phyloP scores from a whole-genome alignment of 2,329 filamentous ascomycete genomes.

The Ophiognomonia clavigignenti-juglandacearum region DNA sequence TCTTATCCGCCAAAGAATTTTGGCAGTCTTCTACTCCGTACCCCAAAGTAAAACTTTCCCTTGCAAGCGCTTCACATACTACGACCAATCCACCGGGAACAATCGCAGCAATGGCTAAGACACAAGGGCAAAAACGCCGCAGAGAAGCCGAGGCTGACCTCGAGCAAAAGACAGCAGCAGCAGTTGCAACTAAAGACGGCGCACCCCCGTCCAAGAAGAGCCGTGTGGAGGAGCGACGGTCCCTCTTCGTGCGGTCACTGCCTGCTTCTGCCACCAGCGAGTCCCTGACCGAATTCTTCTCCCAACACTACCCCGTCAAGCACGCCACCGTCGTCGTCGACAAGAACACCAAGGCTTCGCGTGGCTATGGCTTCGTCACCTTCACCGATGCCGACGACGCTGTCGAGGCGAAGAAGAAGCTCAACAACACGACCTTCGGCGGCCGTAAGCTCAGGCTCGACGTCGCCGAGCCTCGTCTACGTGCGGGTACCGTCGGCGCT shows the following conservation, averaged over 20 bases:
- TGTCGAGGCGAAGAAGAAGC: constrained; percentile 69
- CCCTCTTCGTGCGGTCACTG: constrained; percentile 88
- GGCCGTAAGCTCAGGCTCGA: constrained; percentile 83
- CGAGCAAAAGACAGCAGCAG: constrained; percentile 19
- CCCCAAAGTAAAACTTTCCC: no score
- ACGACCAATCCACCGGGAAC: no score
- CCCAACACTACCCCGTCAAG: constrained; percentile 89
- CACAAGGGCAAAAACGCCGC: constrained; percentile 28
- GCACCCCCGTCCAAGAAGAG: constrained; percentile 47
- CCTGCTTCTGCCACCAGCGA: constrained; percentile 76
- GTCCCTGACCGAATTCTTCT: constrained; percentile 81
- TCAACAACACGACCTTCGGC: constrained; percentile 72
- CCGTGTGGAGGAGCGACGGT: constrained; percentile 57
- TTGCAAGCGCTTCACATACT: no score
- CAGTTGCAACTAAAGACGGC: constrained; percentile 14
- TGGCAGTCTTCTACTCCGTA: no score
- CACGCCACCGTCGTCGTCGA: constrained; percentile 92
- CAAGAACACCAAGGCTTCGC: constrained; percentile 76
- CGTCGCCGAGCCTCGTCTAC: constrained; percentile 78
- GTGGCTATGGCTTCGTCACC: constrained; percentile 94
- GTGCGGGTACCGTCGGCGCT: constrained; percentile 36
- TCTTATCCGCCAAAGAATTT: neutral
- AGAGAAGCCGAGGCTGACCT: constrained; percentile 29
- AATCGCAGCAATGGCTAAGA: constrained; percentile 21
- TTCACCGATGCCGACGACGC: constrained; percentile 94